Percentiles rank a stretch among this genome's conserved stretches.
phyloP scores from a whole-genome alignment of 148 eudicot genomes.

The Persicaria tinctoria region DNA sequence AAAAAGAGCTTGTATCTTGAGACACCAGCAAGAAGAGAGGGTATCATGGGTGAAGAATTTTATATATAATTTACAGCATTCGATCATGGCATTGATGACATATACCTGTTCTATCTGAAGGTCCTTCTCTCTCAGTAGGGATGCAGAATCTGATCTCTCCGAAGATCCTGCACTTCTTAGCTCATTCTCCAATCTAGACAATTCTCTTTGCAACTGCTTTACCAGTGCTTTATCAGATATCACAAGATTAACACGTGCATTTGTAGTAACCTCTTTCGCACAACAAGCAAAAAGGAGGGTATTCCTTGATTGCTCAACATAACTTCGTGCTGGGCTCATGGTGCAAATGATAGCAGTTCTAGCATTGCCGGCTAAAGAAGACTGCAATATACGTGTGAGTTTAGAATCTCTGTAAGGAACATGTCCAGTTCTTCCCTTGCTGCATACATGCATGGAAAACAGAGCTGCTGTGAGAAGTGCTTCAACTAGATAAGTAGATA shows the following conservation, averaged over 20 bases:
- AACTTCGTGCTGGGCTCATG: conserved; percentile 90
- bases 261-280: conserved; percentile 91
- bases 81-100: not conserved
- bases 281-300: conserved; percentile 95
- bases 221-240: conserved; percentile 91
- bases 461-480: not conserved
- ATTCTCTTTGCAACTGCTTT: conserved; percentile 84
- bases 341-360: conserved; percentile 95
- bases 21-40: not conserved
- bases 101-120: conserved; percentile 77
- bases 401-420: conserved; percentile 95
- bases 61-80: not conserved
- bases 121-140: conserved; percentile 62
- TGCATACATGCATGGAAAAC: conserved; percentile 21
- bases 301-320: conserved; percentile 95
- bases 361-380: conserved; percentile 92
- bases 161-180: conserved; percentile 41
- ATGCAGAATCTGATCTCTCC: conserved; percentile 24
- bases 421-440: conserved; percentile 88
- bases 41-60: not conserved
- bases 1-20: not conserved
- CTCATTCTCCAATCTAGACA: conserved; percentile 78
- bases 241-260: conserved; percentile 76
- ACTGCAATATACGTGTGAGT: conserved; percentile 88
- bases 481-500: conserved; percentile 1